Percentiles rank a stretch among this genome's conserved stretches.
Conservation (phyloP, 805 yeast species). For the Candida saitoana region DNA sequence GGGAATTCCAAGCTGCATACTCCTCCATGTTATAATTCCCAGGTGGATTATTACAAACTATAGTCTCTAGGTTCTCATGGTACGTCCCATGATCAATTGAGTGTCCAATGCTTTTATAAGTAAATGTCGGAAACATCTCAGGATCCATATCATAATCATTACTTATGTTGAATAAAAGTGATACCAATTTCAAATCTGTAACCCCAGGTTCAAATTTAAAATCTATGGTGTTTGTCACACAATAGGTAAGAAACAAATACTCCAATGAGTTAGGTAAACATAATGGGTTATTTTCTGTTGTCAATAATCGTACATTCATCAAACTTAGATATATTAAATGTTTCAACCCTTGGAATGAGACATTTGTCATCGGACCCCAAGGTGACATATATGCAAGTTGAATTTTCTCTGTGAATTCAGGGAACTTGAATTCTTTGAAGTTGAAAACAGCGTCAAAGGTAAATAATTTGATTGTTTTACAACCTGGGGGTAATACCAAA, state of each 20-base stretch:
- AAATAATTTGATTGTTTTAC: background rate
- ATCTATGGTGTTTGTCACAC: background rate
- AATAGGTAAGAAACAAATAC: background rate
- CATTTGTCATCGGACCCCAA: background rate
- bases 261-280: background rate
- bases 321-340: conserved; percentile 1
- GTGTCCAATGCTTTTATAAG: conserved; percentile 3
- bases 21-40: background rate
- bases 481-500: background rate
- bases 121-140: background rate
- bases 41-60: conserved; percentile 1
- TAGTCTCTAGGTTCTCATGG: conserved; percentile 1
- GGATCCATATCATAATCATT: background rate
- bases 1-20: background rate
- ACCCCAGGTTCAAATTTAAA: conserved; percentile 1
- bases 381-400: background rate
- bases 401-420: background rate
- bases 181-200: background rate
- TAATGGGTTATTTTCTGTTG: background rate
- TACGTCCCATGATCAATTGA: background rate
- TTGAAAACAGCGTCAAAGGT: background rate
- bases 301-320: background rate
- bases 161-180: background rate
- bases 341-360: background rate
- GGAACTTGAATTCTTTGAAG: background rate